A percentile compares a stretch with the other conserved stretches of the same genome.
phyloP scores from a whole-genome alignment of 257 asterid genomes.

The Craterostigma plantagineum region DNA sequence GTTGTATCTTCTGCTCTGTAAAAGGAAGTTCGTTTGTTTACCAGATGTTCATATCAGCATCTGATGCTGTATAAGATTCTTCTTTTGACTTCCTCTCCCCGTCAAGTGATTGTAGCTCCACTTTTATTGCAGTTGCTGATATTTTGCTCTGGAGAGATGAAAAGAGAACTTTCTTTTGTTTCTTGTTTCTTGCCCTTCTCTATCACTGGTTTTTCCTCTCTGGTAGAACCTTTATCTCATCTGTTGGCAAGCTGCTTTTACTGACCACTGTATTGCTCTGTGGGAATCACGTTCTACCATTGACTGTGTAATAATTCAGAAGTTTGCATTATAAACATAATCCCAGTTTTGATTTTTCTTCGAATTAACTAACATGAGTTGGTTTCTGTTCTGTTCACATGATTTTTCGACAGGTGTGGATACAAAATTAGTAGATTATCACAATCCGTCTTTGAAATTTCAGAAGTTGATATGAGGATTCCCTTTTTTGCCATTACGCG shows the following conservation, averaged over 20 bases:
- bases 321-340: too few species aligned
- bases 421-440: constrained; percentile 38
- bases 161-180: constrained; percentile 45
- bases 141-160: constrained; percentile 91
- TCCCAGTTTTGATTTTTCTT: too few species aligned
- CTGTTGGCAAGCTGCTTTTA: constrained; percentile 53
- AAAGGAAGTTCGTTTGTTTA: too few species aligned
- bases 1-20: constrained; percentile 5
- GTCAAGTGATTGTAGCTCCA: too few species aligned
- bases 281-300: constrained; percentile 40
- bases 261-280: constrained; percentile 29
- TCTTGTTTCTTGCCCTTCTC: constrained; percentile 33
- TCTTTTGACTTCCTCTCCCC: too few species aligned
- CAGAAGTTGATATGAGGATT: constrained; percentile 44
- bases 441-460: constrained; percentile 58
- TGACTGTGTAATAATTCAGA: constrained; percentile 40
- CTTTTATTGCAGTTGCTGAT: constrained; percentile 46
- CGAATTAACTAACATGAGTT: too few species aligned
- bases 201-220: constrained; percentile 73
- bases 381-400: constrained; percentile 5
- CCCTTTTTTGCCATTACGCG: constrained; percentile 29
- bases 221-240: constrained; percentile 59
- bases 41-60: neutral
- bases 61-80: constrained; percentile 1
- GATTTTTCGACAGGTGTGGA: constrained; percentile 33